Evolutionary conservation across 352 stramenopile genomes (phyloP), one percentile per base, ranked within the genome.

Genomic region (Phytophthora europaea): DNA sequence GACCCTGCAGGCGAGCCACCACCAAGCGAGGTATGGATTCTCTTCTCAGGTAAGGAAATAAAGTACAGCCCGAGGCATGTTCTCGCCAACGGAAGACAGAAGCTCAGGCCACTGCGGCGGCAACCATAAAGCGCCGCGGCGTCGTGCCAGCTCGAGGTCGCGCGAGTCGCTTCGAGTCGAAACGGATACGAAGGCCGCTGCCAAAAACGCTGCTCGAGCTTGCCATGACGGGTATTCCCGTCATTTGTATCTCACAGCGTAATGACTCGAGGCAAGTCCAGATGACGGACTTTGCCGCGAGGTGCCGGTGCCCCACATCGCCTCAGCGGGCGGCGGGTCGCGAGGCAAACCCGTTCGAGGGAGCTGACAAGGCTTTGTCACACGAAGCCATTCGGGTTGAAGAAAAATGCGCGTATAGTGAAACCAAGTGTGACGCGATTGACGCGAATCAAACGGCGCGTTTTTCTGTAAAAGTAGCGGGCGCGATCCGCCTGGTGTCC

Each of bases 331-430:
- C n/a, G 8, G 48, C n/a, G 48, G 48, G n/a, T 28, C 43, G 43
- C 9, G 43, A 50, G 43, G 54, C 33, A 61, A 61, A 61, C 62
- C 54, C 36, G 69, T 74, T 74, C 12, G 47, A 70, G 26, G 48
- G 65, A 74, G 61, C 58, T 78, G 72, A 78, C 70, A 70, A 58
- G 70, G 61, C 67, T 65, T 77, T 77, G 70, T 77, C 70, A 77
- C 70, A 73, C 58, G 33, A 67, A 72, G 10, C 56, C 57, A 55
- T 64, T 62, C 40, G 38, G 31, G 53, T 73, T 73, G 67, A 73
- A 74, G 67, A 65, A 69, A 69, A 69, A 70, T 66, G 33, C 92
- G 48, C 16, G 16, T 45, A 63, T 63, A 63, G 38, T 47, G 45
- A 65, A 65, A 47, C 16, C 43, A 43, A 65, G 43, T 56, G 43